Base-by-base conservation (phyloP, 2,329 filamentous ascomycete species). In the Clarireedia homoeocarpa region DNA sequence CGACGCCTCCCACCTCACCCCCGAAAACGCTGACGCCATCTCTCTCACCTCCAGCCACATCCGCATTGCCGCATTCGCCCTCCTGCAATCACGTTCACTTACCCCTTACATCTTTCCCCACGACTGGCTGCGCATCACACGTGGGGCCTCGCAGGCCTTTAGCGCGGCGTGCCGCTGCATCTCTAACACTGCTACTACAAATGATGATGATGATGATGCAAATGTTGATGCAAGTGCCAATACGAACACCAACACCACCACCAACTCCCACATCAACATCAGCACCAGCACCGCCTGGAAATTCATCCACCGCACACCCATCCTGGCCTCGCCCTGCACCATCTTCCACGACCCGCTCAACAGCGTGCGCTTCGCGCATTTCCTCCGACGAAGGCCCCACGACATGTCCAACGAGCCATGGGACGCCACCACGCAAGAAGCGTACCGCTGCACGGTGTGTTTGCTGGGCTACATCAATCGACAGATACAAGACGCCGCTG, bases 101-200 rank as follows among this genome's bases (percentile, higher is more conserved):
- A 36, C 48, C 4, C 61, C 59, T 1, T 65, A 65, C 34, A 39
- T 50, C 2, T 60, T 62, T 2, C 63, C 63, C 3, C 49, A 46
- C 2, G 58, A 61, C 15, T 64, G 62, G 59, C 49, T 66, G 4
- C 42, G 58, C 2, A 62, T 66, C 48, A 53, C 23, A 7, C 48
- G 53, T 17, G 40, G 48, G 4, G 51, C 58, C 3, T 55, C 51
- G 6, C 26, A n/a, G 6, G 55, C 59, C 6, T 59, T 62, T 44
- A 54, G 47, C 27, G 50, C 51, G 14, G 48, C 48, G 2, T 50
- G 48, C 26, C 9, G 7, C n/a, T 40, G 48, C 14, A 40, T 27
- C 10, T n/a, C 23, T 23, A 2, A 20, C 20, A 20, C 20, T 20
- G 20, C 20, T 20, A 20, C 20, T 20, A 2, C 20, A 20, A 20